Conservation (phyloP, 2,329 filamentous ascomycete species). For the Stromatinia cepivora region DNA sequence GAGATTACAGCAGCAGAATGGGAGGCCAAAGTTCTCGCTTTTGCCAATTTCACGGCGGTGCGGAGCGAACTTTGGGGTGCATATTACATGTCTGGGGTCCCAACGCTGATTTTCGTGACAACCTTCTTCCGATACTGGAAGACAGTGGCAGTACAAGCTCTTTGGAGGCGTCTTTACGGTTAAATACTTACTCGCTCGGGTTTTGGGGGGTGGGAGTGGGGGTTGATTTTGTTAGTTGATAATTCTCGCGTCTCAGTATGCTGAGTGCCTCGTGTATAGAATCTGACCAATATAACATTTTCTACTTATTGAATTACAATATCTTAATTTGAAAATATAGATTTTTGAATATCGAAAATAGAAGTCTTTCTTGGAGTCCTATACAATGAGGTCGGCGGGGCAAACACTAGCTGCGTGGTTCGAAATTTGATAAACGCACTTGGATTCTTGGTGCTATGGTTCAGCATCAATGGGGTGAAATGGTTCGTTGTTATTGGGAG, state of each 20-base stretch:
- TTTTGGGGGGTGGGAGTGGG: no score
- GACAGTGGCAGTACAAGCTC: neutral
- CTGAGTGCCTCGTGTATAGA: neutral
- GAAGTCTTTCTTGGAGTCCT: no score
- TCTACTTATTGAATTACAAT: no score
- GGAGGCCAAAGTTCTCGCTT: slow-evolving; percentile 7
- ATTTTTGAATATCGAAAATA: no score
- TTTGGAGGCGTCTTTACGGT: neutral
- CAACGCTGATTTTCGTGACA: neutral
- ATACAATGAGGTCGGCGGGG: no score
- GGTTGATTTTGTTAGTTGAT: neutral
- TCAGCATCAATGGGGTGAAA: no score
- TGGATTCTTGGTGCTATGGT: no score
- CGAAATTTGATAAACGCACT: no score
- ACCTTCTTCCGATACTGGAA: neutral
- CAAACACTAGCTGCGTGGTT: no score
- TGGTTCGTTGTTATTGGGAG: no score
- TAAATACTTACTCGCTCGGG: neutral
- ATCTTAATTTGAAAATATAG: no score
- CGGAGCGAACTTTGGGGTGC: slow-evolving; percentile 18
- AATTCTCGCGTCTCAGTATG: neutral
- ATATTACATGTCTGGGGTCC: slow-evolving; percentile 8
- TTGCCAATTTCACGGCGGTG: neutral
- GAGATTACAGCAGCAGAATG: neutral
- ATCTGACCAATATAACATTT: no score